Base-by-base conservation (phyloP, 2,329 filamentous ascomycete genomes). In the Calonectria honghensis region DNA sequence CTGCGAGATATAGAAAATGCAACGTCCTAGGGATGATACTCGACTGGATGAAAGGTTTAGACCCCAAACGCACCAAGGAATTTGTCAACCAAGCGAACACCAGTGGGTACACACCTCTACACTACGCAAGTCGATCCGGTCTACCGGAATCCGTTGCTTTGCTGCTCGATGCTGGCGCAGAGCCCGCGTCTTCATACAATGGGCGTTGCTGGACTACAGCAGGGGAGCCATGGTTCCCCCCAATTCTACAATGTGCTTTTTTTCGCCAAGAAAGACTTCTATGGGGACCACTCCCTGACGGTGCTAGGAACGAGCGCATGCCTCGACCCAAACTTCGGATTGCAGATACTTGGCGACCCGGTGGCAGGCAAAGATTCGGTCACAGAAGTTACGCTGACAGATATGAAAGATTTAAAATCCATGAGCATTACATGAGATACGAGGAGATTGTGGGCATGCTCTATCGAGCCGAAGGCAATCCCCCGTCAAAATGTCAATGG, bases 181-280 rank as follows among this genome's bases (percentile, higher is more conserved):
- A 78, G 1, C 50, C 50, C 11, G 69, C 76, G 3, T 73, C 71
- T 16, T 63, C 57, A 1, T 69, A 67, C 39, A 51, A 57, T 18
- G 13, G 9, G 5, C 10, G 35, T 3, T 27, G n/a, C 16, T 41
- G 41, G 13, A 51, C 59, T 6, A 13, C 18, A 1, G 16, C 16
- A 18, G 7, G 9, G n/a, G 73, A 76, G n/a, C 66, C 72, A 11
- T 76, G 74, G 77, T 66, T 74, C 16, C 76, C 77, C 31, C 78
- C 78, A 59, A 65, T 79, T 16, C 52, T 79, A 9, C 78, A 79
- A 37, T 79, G 76, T 29, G 63, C 64, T 5, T 77, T 78, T 27
- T 74, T 74, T 37, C 35, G 68, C 24, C 16, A 45, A n/a, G 78
- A 79, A 37, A 51, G 74, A 24, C 29, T 10, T 11, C 70, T 79